Evolutionary conservation across 1,139 yeast genomes (phyloP).

Genomic region (Debaryomycetaceae sp.): DNA sequence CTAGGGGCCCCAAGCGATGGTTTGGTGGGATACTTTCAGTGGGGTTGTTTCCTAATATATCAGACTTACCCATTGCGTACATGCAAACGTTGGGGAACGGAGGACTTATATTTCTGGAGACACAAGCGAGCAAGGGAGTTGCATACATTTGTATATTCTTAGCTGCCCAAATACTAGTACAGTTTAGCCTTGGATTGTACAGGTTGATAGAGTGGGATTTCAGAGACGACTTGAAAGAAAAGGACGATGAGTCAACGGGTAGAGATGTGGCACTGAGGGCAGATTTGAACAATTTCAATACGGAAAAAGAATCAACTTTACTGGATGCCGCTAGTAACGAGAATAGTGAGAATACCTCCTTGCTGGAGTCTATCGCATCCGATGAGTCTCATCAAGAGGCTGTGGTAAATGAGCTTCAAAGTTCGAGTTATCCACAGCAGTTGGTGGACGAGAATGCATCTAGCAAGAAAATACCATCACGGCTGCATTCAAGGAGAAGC

Average conservation of each 20-base stretch:
- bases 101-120: conserved; percentile 48
- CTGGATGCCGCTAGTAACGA: neutral
- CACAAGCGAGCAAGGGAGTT: conserved; percentile 71
- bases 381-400: neutral
- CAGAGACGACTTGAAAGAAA: conserved; percentile 20
- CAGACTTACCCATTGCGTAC: conserved; percentile 88
- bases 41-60: conserved; percentile 64
- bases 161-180: conserved; percentile 64
- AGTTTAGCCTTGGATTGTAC: conserved; percentile 77
- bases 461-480: neutral
- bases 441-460: neutral
- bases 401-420: neutral
- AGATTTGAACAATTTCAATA: conserved; percentile 1
- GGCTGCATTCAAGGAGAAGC: neutral
- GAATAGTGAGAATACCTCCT: conserved; percentile 1
- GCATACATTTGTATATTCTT: conserved; percentile 82
- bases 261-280: conserved; percentile 5
- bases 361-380: conserved; percentile 2
- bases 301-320: conserved; percentile 1
- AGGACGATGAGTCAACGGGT: neutral
- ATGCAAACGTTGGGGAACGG: conserved; percentile 76
- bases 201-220: conserved; percentile 72
- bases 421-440: neutral
- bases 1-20: conserved; percentile 68
- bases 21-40: conserved; percentile 70